Base-by-base conservation (phyloP, 2,329 filamentous ascomycete species). In the Xylariaceae sp. region DNA sequence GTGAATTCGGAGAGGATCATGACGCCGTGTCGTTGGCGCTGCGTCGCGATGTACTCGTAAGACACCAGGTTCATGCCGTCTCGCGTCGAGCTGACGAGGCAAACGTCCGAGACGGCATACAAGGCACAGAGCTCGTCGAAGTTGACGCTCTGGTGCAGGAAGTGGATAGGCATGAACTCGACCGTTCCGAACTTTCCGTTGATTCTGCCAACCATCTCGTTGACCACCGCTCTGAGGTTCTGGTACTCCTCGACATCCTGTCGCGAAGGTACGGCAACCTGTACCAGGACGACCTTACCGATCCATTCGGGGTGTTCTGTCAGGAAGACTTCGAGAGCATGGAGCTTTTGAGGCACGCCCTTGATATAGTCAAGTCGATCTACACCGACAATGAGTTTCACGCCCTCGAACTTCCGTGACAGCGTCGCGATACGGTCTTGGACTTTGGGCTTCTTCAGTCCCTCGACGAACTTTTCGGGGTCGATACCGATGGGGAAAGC, bases 31-130 rank as follows among this genome's bases (percentile, higher is more conserved):
- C 88, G 83, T 58, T 94, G 81, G 53, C 86, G 78, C 60, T 98
- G 90, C 3, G 86, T 88, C 16, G 90, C 90, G 50, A 98, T 96
- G 68, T 97, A 98, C 65, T 98, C 90, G 66, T 96, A 97, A 1
- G 88, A 94, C 21, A 97, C 92, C 19, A 98, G 74, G 63, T 98
- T 98, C 92, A 98, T 98, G 57, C 92, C 92, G 60, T 98, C 92
- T 34, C 92, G 84, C n/a, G 87, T 97, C 3, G 86, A 96, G 7
- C 85, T 94, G 26, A 94, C 90, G 11, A 97, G 76, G 60, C 89
- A 95, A 31, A 88, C 86, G 59, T 96, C 92, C 3, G 88, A 92
- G 15, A 94, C 83, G 12, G 88, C 86, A 60, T 97, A 97, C 7
- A 97, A 76, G 0, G 89, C 89, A 34, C 94, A 89, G 24, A 98